Conservation (phyloP, 2,329 filamentous ascomycete genomes). For the Pleurostoma richardsiae region DNA sequence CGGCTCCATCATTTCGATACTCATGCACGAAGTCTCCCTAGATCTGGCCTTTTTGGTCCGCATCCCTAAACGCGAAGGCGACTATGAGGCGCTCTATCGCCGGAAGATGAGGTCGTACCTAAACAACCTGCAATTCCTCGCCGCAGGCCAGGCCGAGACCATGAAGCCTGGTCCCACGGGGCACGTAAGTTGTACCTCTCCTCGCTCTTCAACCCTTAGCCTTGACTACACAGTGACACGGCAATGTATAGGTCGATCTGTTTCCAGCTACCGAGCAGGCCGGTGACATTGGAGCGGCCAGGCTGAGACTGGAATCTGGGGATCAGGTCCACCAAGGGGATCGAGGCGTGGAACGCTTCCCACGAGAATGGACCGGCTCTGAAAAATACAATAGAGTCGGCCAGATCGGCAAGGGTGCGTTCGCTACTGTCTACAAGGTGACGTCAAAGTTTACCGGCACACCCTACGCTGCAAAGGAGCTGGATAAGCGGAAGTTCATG, state of each 20-base stretch:
- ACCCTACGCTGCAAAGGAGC: conserved; percentile 86
- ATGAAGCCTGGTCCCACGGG: conserved; percentile 42
- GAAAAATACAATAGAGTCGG: conserved; percentile 78
- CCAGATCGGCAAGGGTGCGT: conserved; percentile 85
- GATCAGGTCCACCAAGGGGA: conserved; percentile 20
- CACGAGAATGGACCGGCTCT: conserved; percentile 76
- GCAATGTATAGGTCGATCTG: conserved; percentile 16
- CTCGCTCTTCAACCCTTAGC: no score
- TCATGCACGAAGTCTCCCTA: conserved; percentile 41
- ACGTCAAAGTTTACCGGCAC: conserved; percentile 79
- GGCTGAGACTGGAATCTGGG: conserved; percentile 3
- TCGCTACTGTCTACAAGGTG: conserved; percentile 88
- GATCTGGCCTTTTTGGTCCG: conserved; percentile 82
- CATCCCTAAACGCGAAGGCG: conserved; percentile 70
- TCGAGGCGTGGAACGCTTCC: conserved; percentile 30
- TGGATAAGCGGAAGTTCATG: conserved; percentile 89
- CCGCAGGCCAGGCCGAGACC: conserved; percentile 33
- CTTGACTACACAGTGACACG: no score
- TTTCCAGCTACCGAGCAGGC: conserved; percentile 14
- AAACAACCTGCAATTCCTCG: conserved; percentile 22
- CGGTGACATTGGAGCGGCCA: conserved; percentile 2
- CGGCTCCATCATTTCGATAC: conserved; percentile 69
- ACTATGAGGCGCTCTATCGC: conserved; percentile 59
- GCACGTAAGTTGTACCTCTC: conserved; percentile 27
- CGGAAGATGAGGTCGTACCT: conserved; percentile 68